Percentiles rank a stretch among this genome's conserved stretches.
phyloP scores from a whole-genome alignment of 2,329 filamentous ascomycete genomes.

The Aspergillus ochraceus region DNA sequence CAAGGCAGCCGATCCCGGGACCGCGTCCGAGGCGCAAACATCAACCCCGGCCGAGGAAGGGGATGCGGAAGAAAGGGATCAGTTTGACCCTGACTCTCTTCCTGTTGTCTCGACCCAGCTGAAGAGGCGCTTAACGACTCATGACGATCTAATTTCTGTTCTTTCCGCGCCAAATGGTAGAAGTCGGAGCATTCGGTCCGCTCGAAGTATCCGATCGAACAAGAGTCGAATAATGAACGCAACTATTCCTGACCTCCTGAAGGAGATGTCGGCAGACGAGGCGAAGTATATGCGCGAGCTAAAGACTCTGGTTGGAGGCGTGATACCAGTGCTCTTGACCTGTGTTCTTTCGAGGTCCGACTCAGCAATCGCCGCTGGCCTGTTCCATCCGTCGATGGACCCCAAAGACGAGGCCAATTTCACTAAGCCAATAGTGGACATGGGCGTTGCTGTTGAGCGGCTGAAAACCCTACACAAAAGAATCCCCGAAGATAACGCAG shows the following conservation, averaged over 20 bases:
- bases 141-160: conserved; percentile 91
- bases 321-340: conserved; percentile 86
- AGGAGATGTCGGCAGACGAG: conserved; percentile 81
- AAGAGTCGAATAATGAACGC: conserved; percentile 66
- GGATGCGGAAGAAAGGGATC: conserved; percentile 46
- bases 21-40: conserved; percentile 26
- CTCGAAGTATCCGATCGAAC: conserved; percentile 74
- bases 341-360: conserved; percentile 76
- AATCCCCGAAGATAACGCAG: conserved; percentile 71
- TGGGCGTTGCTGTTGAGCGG: conserved; percentile 87
- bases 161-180: conserved; percentile 67
- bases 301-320: conserved; percentile 88
- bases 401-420: conserved; percentile 61
- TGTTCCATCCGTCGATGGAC: conserved; percentile 62
- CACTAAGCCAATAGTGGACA: conserved; percentile 85
- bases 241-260: conserved; percentile 73
- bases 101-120: conserved; percentile 51
- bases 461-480: conserved; percentile 77
- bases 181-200: conserved; percentile 70
- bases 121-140: conserved; percentile 79
- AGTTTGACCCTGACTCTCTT: conserved; percentile 46
- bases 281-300: conserved; percentile 85
- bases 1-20: conserved; percentile 14
- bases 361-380: conserved; percentile 61
- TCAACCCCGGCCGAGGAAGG: conserved; percentile 17